These are phyloP conservation scores for Komagataella pastoris DNA, from an alignment of 805 yeast genomes.

Conservation along the genomic window DNA sequence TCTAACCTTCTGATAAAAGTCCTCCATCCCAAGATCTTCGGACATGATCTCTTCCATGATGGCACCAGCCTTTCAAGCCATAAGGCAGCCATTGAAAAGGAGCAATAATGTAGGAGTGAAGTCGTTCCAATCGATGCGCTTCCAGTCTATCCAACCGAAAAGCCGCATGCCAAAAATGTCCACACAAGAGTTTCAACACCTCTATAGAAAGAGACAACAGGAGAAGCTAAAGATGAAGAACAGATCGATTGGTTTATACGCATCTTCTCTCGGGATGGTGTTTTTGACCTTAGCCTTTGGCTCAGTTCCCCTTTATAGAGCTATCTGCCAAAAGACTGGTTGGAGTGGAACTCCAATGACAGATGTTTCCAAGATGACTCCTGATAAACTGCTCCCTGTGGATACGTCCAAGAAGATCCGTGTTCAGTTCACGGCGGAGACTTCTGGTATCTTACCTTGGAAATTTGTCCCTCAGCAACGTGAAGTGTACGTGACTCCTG, in stretches of 20 bases:
- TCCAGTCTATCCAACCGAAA: slow-evolving; percentile 1
- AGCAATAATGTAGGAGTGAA: neutral
- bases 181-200: slow-evolving; percentile 14
- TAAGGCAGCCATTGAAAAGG: neutral
- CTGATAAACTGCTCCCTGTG: slow-evolving; percentile 80
- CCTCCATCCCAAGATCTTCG: neutral
- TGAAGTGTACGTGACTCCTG: slow-evolving; percentile 87
- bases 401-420: slow-evolving; percentile 71
- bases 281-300: slow-evolving; percentile 75
- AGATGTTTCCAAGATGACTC: slow-evolving; percentile 64
- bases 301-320: slow-evolving; percentile 86
- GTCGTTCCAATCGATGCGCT: neutral
- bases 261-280: slow-evolving; percentile 52
- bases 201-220: slow-evolving; percentile 13
- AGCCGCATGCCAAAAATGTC: slow-evolving; percentile 16
- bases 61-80: neutral
- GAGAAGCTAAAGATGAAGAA: slow-evolving; percentile 21
- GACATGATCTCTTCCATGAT: neutral
- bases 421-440: slow-evolving; percentile 85
- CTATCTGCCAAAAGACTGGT: slow-evolving; percentile 88
- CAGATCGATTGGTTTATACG: slow-evolving; percentile 49
- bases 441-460: slow-evolving; percentile 89
- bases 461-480: slow-evolving; percentile 87
- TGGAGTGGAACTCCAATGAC: slow-evolving; percentile 95
- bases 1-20: neutral